Evolutionary conservation across 129 eudicot species (phyloP), one percentile per base, ranked within the genome.

Genomic region (Centaurea solstitialis): DNA sequence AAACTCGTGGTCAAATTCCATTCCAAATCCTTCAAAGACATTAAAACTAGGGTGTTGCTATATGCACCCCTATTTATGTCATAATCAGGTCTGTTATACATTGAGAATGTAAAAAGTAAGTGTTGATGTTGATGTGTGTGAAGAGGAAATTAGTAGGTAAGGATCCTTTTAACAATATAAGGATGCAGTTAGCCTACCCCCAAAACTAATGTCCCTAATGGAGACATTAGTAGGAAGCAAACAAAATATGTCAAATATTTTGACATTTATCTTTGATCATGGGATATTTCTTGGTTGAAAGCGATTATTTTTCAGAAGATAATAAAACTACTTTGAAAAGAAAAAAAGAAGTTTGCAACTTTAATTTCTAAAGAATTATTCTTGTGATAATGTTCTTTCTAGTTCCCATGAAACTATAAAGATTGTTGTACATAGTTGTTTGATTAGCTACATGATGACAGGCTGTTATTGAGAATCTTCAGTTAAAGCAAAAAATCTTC

Each of bases 391-490:
- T 45, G 15, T 24, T 43, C 39, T 24, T 73, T 75, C 20, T 28
- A 57, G 21, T 57, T 17, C 11, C 11, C 6, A 61, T 57, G 53
- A 20, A 61, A 61, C 17, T n/a, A 70, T 37, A 10, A 40, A 65
- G 12, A 76, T 72, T 39, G 39, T 8, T 0, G 30, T 17, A 12
- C 18, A 0, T 47, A 50, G 43, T 26, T 84, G 43, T 26, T 84
- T 77, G 64, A 78, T 37, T 21, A 9, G 64, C 17, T 72, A 38
- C 83, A 65, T 74, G 24, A 37, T 61, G 75, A 76, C 94, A 94
- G 98, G 98, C 98, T 18, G 98, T 92, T 80, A 83, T 94, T 80
- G 98, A 94, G 68, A 89, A 91, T 75, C 73, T 92, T 61, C 72
- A 94, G 9, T 83, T 94, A 83, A 94, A 94, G 83, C 97, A 94